phyloP scores from a whole-genome alignment of 2,329 filamentous ascomycete species.

The Colletotrichum gloeosporioides region DNA sequence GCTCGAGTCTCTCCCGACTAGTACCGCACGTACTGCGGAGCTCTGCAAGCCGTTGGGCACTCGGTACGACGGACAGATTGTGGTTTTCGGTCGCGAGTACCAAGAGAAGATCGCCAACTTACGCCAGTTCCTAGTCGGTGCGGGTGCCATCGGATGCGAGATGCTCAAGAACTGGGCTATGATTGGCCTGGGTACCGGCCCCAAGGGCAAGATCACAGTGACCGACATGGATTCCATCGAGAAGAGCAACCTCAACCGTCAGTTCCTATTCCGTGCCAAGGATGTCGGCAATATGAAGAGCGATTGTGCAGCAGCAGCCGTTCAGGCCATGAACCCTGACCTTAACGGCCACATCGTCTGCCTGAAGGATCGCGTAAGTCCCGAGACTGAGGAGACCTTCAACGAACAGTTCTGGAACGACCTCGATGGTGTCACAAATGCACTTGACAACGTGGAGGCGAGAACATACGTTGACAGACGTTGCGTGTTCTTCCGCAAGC shows the following conservation, averaged over 20 bases:
- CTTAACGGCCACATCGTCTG: slow-evolving; percentile 84
- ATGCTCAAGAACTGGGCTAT: slow-evolving; percentile 99
- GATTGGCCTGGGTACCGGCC: slow-evolving; percentile 91
- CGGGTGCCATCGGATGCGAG: slow-evolving; percentile 96
- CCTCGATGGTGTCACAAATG: slow-evolving; percentile 93
- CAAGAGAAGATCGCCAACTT: slow-evolving; percentile 93
- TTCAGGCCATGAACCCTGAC: slow-evolving; percentile 94
- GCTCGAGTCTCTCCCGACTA: slow-evolving; percentile 88
- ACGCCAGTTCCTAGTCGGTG: slow-evolving; percentile 92
- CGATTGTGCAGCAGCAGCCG: slow-evolving; percentile 88
- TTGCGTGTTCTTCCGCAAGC: slow-evolving; percentile 98
- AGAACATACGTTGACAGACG: slow-evolving; percentile 95
- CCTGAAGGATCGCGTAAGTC: slow-evolving; percentile 87
- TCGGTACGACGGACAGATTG: slow-evolving; percentile 96
- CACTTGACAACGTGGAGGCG: slow-evolving; percentile 95
- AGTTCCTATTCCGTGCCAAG: slow-evolving; percentile 92
- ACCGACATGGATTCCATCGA: slow-evolving; percentile 99
- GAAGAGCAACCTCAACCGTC: slow-evolving; percentile 97
- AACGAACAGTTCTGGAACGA: slow-evolving; percentile 89
- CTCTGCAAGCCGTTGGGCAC: slow-evolving; percentile 84
- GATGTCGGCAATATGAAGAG: slow-evolving; percentile 98
- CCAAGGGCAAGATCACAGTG: slow-evolving; percentile 86
- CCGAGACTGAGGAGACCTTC: slow-evolving; percentile 93
- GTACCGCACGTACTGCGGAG: slow-evolving; percentile 78
- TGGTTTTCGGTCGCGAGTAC: slow-evolving; percentile 91